Percentiles rank a stretch among this genome's conserved stretches.
These are phyloP conservation scores for Martensiomyces pterosporus DNA, from an alignment of 192 early-diverging fungal species.

Conservation along the genomic window DNA sequence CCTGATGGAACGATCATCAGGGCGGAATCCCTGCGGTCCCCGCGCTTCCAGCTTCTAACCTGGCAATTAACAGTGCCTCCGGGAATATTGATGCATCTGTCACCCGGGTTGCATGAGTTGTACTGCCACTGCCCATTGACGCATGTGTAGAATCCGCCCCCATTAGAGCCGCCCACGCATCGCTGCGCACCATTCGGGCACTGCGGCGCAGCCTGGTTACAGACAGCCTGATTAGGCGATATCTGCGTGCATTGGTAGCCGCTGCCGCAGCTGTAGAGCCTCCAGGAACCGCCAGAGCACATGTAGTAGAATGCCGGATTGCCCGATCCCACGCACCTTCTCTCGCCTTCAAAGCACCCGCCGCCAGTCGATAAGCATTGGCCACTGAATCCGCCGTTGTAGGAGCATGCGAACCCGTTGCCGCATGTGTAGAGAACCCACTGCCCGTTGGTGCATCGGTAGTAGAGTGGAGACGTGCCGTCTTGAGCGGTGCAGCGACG, in stretches of 20 bases:
- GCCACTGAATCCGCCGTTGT: conserved; percentile 8
- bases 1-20: neutral
- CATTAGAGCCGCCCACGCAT: conserved; percentile 16
- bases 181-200: conserved; percentile 25
- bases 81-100: conserved; percentile 43
- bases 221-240: conserved; percentile 24
- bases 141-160: conserved; percentile 19
- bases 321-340: conserved; percentile 25
- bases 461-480: conserved; percentile 28
- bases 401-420: conserved; percentile 25
- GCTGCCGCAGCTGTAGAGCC: conserved; percentile 38
- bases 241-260: conserved; percentile 32
- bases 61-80: conserved; percentile 36
- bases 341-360: conserved; percentile 27
- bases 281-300: conserved; percentile 32
- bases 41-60: conserved; percentile 8
- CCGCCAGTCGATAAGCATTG: conserved; percentile 13
- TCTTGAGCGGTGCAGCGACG: conserved; percentile 29
- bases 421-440: conserved; percentile 43
- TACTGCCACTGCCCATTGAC: conserved; percentile 30
- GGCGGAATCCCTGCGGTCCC: neutral
- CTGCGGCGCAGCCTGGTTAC: conserved; percentile 15
- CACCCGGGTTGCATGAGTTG: conserved; percentile 26
- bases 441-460: conserved; percentile 21
- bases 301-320: conserved; percentile 31